Conservation (phyloP, 2,329 filamentous ascomycete genomes). For the Ophiocordyceps robertsii region DNA sequence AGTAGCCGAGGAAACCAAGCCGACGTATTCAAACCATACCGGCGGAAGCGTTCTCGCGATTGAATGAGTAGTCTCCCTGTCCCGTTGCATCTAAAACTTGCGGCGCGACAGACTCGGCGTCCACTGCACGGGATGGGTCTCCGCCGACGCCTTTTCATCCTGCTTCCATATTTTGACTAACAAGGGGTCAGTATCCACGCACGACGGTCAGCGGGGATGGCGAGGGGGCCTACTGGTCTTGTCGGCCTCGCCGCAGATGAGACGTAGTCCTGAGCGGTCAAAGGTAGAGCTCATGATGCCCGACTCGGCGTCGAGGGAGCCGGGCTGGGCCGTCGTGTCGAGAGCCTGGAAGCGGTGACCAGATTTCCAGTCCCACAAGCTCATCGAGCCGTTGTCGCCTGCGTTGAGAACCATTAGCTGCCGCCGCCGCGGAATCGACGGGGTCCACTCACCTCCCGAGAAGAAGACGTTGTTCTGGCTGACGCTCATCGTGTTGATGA, state of each 20-base stretch:
- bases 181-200: conserved; percentile 9
- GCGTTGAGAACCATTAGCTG: neutral
- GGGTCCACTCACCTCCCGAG: conserved; percentile 48
- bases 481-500: conserved; percentile 86
- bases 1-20: conserved; percentile 8
- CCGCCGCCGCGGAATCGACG: neutral
- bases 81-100: conserved; percentile 43
- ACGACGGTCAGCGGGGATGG: neutral
- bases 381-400: conserved; percentile 87
- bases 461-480: conserved; percentile 95
- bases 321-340: conserved; percentile 87
- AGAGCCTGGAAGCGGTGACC: conserved; percentile 82
- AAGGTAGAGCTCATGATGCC: conserved; percentile 93
- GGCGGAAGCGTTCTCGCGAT: neutral
- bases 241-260: conserved; percentile 92
- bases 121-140: conserved; percentile 88
- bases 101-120: conserved; percentile 65
- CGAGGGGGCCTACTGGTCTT: conserved; percentile 61
- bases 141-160: conserved; percentile 79
- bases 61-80: neutral
- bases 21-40: neutral
- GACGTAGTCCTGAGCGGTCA: conserved; percentile 72
- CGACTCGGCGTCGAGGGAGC: conserved; percentile 83
- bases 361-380: conserved; percentile 98
- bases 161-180: conserved; percentile 90